phyloP scores from a whole-genome alignment of 108 stramenopile genomes.

The Cyclotella cryptica region DNA sequence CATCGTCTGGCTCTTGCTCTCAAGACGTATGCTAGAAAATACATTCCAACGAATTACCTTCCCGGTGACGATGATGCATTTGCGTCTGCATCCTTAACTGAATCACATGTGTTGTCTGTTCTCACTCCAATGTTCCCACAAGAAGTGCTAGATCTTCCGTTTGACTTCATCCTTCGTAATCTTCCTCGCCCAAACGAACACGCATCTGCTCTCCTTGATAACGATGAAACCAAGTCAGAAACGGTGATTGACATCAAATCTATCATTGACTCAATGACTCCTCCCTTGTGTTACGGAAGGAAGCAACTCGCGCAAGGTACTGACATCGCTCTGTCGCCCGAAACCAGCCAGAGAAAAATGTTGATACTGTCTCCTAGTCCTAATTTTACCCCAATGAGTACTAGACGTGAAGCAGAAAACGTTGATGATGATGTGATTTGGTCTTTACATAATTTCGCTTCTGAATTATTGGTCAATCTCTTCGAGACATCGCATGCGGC shows the following conservation, averaged over 20 bases:
- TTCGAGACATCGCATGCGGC: slow-evolving; percentile 22
- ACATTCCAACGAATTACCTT: slow-evolving; percentile 47
- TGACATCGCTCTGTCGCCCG: slow-evolving; percentile 9
- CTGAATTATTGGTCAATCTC: slow-evolving; percentile 33
- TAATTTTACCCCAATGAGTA: slow-evolving; percentile 34
- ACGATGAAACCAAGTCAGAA: slow-evolving; percentile 49
- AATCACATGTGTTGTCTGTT: slow-evolving; percentile 76
- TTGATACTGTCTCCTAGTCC: slow-evolving; percentile 36
- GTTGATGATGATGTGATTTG: slow-evolving; percentile 34
- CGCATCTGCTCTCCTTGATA: slow-evolving; percentile 36
- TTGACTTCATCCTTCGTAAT: slow-evolving; percentile 70
- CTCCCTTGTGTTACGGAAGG: slow-evolving; percentile 73
- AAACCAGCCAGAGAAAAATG: not conserved
- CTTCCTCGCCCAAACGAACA: slow-evolving; percentile 57
- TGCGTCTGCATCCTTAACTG: slow-evolving; percentile 77
- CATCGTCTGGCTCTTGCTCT: slow-evolving; percentile 84
- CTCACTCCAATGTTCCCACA: slow-evolving; percentile 71
- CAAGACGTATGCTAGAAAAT: slow-evolving; percentile 69
- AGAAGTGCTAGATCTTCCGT: slow-evolving; percentile 77
- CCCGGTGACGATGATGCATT: slow-evolving; percentile 44
- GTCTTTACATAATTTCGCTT: slow-evolving; percentile 46
- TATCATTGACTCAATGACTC: slow-evolving; percentile 76
- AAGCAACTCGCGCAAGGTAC: not conserved
- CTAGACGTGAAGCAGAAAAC: not conserved
- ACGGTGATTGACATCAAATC: slow-evolving; percentile 66